A percentile compares a stretch with the other conserved stretches of the same genome.
These are phyloP conservation scores for Tetracentron sinense DNA, from an alignment of 164 flowering plant species.

Conservation along the genomic window DNA sequence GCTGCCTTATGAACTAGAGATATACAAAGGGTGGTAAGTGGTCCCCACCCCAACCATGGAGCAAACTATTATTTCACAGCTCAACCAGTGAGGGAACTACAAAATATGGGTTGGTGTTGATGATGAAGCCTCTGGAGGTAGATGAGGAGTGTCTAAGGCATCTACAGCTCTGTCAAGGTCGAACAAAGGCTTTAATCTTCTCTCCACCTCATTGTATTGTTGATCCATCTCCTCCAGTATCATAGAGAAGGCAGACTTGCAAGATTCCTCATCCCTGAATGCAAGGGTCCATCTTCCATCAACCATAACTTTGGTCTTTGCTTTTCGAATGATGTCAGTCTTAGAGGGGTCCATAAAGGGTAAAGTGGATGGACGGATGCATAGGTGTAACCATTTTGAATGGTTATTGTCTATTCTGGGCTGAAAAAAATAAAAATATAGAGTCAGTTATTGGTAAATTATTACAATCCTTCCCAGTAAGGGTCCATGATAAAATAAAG, in stretches of 20 bases:
- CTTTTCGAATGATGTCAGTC: conserved; percentile 29
- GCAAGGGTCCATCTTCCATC: conserved; percentile 99
- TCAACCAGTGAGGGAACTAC: conserved; percentile 16
- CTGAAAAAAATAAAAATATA: conserved; percentile 37
- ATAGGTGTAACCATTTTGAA: conserved; percentile 82
- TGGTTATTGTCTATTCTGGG: conserved; percentile 85
- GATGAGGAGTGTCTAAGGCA: conserved; percentile 13
- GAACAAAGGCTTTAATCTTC: conserved; percentile 62
- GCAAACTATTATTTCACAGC: conserved; percentile 26
- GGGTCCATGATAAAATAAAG: neutral
- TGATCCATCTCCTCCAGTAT: conserved; percentile 54
- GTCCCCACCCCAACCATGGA: conserved; percentile 20
- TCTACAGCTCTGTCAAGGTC: conserved; percentile 36
- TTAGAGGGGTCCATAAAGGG: conserved; percentile 54
- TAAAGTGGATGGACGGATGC: conserved; percentile 81
- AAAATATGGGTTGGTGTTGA: conserved; percentile 21
- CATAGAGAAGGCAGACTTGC: conserved; percentile 72
- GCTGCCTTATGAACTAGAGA: conserved; percentile 22
- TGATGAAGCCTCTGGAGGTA: conserved; percentile 20
- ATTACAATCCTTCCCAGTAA: neutral
- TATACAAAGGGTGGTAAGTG: conserved; percentile 31
- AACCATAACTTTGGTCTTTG: conserved; percentile 55
- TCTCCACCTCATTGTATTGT: conserved; percentile 64
- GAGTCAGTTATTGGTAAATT: neutral
- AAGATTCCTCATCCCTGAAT: conserved; percentile 73